Conservation (phyloP, 2,329 filamentous ascomycete genomes). For the Fusarium brachygibbosum region DNA sequence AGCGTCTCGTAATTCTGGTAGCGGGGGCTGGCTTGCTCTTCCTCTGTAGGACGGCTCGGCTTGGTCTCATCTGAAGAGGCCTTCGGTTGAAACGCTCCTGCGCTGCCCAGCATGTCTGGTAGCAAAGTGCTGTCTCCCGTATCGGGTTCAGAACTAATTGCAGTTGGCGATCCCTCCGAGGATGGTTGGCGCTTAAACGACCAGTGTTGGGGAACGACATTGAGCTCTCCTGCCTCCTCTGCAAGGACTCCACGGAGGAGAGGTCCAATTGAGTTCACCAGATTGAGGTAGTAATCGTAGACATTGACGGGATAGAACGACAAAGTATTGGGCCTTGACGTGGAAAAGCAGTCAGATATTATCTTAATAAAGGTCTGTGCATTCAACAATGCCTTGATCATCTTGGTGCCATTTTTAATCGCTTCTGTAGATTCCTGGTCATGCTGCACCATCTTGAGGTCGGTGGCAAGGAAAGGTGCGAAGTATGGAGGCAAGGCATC, state of each 20-base stretch:
- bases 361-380: constrained; percentile 82
- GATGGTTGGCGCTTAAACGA: constrained; percentile 54
- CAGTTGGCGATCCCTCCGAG: constrained; percentile 39
- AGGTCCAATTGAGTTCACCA: constrained; percentile 81
- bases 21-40: constrained; percentile 60
- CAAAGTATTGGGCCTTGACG: constrained; percentile 72
- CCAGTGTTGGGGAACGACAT: constrained; percentile 79
- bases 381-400: constrained; percentile 83
- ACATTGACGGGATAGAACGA: constrained; percentile 84
- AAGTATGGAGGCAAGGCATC: constrained; percentile 76
- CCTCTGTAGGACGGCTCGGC: constrained; percentile 55
- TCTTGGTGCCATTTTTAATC: constrained; percentile 76
- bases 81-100: constrained; percentile 48
- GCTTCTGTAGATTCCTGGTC: constrained; percentile 56
- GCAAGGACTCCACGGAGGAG: constrained; percentile 85
- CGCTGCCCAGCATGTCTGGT: constrained; percentile 51
- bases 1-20: constrained; percentile 83
- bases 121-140: constrained; percentile 50
- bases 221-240: constrained; percentile 84
- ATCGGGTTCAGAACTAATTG: constrained; percentile 43
- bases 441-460: constrained; percentile 51
- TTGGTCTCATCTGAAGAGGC: constrained; percentile 42
- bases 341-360: constrained; percentile 80
- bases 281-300: constrained; percentile 82
- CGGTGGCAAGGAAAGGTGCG: constrained; percentile 70